Percentiles rank a stretch among this genome's conserved stretches.
phyloP scores from a whole-genome alignment of 352 stramenopile genomes.

The Globisporangium nagaii region DNA sequence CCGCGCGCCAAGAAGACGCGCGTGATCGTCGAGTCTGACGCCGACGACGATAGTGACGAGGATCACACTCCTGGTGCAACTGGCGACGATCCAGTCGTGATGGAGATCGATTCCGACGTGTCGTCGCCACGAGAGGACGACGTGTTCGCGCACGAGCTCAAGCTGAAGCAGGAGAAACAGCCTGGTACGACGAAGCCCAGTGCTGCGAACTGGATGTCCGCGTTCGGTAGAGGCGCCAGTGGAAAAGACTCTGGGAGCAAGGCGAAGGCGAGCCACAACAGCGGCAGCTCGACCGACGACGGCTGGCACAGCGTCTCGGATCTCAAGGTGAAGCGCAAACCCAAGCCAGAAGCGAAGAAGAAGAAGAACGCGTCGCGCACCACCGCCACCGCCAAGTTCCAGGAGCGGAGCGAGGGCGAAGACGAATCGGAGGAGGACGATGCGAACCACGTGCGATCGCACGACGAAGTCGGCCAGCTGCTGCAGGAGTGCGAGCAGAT shows the following conservation, averaged over 20 bases:
- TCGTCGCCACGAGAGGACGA: conserved; percentile 37
- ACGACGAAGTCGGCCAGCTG: conserved; percentile 68
- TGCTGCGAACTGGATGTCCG: conserved; percentile 47
- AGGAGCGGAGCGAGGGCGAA: conserved; percentile 17
- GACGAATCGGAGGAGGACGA: conserved; percentile 43
- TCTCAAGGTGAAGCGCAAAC: conserved; percentile 7
- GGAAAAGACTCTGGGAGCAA: not conserved
- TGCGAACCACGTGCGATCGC: conserved; percentile 43
- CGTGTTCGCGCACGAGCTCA: conserved; percentile 23
- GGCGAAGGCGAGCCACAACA: not conserved
- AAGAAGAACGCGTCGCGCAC: not conserved
- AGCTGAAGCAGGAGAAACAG: conserved; percentile 26
- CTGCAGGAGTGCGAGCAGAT: conserved; percentile 61
- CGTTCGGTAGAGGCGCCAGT: conserved; percentile 20
- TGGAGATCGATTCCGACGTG: conserved; percentile 34
- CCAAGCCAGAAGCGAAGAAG: not conserved
- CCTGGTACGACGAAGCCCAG: not conserved
- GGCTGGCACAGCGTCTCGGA: conserved; percentile 14
- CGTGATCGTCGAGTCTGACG: conserved; percentile 66
- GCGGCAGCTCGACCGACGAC: not conserved
- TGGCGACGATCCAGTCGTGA: conserved; percentile 9
- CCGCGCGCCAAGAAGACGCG: conserved; percentile 42
- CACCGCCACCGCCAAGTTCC: conserved; percentile 4
- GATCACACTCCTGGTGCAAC: not conserved
- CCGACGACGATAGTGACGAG: conserved; percentile 22